phyloP scores from a whole-genome alignment of 345 rosid genomes.

The Ricinus communis region DNA sequence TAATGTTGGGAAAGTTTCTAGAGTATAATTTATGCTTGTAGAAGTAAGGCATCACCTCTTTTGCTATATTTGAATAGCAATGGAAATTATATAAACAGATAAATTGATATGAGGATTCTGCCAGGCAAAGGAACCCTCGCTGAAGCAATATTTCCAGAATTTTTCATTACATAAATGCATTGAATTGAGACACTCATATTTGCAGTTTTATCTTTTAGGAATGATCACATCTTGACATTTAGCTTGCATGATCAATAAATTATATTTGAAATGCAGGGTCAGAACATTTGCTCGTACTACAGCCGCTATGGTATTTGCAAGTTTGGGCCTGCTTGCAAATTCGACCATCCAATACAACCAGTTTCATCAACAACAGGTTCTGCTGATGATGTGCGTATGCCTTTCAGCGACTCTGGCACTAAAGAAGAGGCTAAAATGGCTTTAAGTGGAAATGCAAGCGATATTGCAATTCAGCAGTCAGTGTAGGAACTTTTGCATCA shows the following conservation, averaged over 20 bases:
- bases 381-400: slow-evolving; percentile 25
- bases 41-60: not conserved
- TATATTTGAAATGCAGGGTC: slow-evolving; percentile 52
- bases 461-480: slow-evolving; percentile 33
- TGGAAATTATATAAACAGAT: not conserved
- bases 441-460: slow-evolving; percentile 29
- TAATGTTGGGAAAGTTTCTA: not conserved
- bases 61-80: not conserved
- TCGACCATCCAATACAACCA: slow-evolving; percentile 53
- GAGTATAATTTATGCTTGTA: not conserved
- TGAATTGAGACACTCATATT: not conserved
- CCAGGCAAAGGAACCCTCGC: not conserved
- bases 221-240: not conserved
- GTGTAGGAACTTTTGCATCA: slow-evolving; percentile 29
- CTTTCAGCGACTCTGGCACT: slow-evolving; percentile 22
- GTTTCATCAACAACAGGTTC: slow-evolving; percentile 28
- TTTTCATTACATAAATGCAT: not conserved
- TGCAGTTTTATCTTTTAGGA: not conserved
- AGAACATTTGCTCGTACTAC: slow-evolving; percentile 69
- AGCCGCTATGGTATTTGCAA: slow-evolving; percentile 94
- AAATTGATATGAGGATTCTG: not conserved
- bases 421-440: slow-evolving; percentile 30
- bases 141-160: not conserved
- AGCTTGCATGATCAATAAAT: not conserved
- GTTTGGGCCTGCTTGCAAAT: slow-evolving; percentile 92